Evolutionary conservation across 2,329 filamentous ascomycete species (phyloP).

Genomic region (Penicillium sp.): DNA sequence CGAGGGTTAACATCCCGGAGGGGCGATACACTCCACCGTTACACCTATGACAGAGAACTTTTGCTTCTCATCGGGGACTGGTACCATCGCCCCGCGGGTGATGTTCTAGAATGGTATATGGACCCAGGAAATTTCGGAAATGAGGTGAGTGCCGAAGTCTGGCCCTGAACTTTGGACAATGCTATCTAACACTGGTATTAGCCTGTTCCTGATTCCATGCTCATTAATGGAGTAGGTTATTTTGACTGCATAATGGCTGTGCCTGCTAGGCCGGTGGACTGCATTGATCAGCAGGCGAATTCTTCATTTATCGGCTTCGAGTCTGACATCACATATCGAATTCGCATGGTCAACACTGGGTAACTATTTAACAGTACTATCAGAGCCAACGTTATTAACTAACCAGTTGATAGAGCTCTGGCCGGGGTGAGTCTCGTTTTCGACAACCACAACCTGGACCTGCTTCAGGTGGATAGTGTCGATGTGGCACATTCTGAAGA

Average conservation of each 20-base stretch:
- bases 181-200: constrained; percentile 18
- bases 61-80: constrained; percentile 51
- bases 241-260: constrained; percentile 50
- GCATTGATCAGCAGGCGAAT: constrained; percentile 28
- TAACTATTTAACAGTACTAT: constrained; percentile 16
- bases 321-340: constrained; percentile 28
- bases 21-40: constrained; percentile 7
- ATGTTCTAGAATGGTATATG: constrained; percentile 47
- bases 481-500: constrained; percentile 25
- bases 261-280: constrained; percentile 47
- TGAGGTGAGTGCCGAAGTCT: constrained; percentile 31
- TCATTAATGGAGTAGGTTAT: constrained; percentile 48
- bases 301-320: constrained; percentile 28
- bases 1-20: constrained; percentile 13
- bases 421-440: constrained; percentile 41
- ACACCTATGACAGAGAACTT: constrained; percentile 40
- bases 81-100: constrained; percentile 46
- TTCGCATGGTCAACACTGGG: constrained; percentile 49
- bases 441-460: constrained; percentile 27
- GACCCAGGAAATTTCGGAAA: constrained; percentile 45
- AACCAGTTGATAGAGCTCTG: constrained; percentile 33
- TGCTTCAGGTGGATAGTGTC: constrained; percentile 45
- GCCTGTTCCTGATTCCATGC: constrained; percentile 50
- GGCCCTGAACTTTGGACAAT: not conserved
- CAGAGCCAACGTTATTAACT: not conserved